These are phyloP conservation scores for Neurospora discreta DNA, from an alignment of 495 filamentous ascomycete genomes.

Conservation along the genomic window DNA sequence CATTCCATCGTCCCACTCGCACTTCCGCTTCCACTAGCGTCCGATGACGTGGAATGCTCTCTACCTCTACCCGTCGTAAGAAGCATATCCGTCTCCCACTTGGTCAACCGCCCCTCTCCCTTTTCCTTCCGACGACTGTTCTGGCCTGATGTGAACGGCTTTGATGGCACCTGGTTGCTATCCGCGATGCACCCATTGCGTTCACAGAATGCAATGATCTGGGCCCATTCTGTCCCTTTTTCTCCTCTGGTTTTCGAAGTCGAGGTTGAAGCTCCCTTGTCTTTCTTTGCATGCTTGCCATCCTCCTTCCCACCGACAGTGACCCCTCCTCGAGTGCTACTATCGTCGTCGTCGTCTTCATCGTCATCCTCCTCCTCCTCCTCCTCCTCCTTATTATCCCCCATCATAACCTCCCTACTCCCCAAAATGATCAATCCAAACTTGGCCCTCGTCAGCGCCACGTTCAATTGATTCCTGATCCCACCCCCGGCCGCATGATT, in stretches of 20 bases:
- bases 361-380: no score
- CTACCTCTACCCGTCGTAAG: no score
- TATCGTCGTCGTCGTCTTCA: no score
- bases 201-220: not conserved
- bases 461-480: constrained; percentile 38
- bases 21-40: not conserved
- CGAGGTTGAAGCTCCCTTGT: not conserved
- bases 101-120: not conserved
- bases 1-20: not conserved
- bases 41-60: no score
- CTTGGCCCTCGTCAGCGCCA: constrained; percentile 46
- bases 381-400: constrained; percentile 2
- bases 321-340: not conserved
- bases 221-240: not conserved
- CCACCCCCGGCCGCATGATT: constrained; percentile 5
- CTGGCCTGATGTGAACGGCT: not conserved
- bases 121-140: not conserved
- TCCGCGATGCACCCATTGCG: not conserved
- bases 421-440: constrained; percentile 43
- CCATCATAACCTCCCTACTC: constrained; percentile 30
- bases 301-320: not conserved
- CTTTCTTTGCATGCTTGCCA: not conserved
- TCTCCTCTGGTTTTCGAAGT: not conserved
- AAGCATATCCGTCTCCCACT: not conserved
- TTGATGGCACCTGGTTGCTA: not conserved